Percentiles rank a stretch among this genome's conserved stretches.
phyloP scores from a whole-genome alignment of 306 rosid species.

The Cyclanthera cordifolia region DNA sequence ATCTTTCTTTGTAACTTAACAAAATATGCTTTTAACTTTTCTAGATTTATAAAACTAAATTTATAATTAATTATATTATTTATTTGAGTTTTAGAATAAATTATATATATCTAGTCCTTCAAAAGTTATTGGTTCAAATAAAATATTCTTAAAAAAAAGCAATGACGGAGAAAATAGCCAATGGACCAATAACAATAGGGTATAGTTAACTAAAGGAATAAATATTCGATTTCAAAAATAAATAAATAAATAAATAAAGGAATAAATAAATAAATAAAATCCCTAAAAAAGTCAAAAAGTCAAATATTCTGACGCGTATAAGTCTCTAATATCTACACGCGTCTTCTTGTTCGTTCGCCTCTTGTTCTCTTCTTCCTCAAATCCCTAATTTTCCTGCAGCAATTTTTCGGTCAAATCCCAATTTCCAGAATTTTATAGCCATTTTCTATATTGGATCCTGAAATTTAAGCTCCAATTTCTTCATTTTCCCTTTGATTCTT shows the following conservation, averaged over 20 bases:
- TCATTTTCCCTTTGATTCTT: conserved; percentile 12
- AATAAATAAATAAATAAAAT: background rate
- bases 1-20: no score
- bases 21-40: no score
- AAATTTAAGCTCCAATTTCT: conserved; percentile 4
- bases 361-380: background rate
- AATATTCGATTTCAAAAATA: no score
- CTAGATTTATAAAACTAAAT: no score
- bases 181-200: no score
- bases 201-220: no score
- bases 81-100: no score
- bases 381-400: background rate
- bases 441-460: background rate
- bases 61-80: no score
- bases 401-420: background rate
- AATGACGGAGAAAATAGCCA: no score
- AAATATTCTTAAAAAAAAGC: background rate
- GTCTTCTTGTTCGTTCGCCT: background rate
- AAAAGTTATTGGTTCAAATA: no score
- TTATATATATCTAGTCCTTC: no score
- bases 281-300: background rate
- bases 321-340: background rate
- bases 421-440: background rate
- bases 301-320: background rate
- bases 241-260: background rate